Evolutionary conservation across 2,329 filamentous ascomycete species (phyloP), one percentile per base, ranked within the genome.

Genomic region (Phaeomoniella chlamydospora): DNA sequence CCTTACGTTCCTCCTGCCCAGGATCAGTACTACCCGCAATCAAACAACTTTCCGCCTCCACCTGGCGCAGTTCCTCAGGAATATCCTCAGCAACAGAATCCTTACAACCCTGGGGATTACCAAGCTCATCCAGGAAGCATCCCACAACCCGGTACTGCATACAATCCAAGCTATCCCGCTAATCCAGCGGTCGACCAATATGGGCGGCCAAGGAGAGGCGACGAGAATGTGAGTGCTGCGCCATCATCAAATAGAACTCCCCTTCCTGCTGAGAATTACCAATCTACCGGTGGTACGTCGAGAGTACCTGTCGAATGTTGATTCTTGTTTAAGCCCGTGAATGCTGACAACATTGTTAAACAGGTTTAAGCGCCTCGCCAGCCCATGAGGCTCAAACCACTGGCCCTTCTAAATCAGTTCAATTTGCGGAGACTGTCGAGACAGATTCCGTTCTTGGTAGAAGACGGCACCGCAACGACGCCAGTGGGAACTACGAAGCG

Each of bases 191-290:
- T 52, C 18, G 55, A 61, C 39, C 50, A 53, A n/a, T 63, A 62
- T 41, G 46, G 55, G 17, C 47, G 50, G 45, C 50, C 54, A 34
- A 50, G 54, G 42, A 52, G 58, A 44, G 56, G 53, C 40, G 61
- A 65, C 52, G 62, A 66, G 50, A 66, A 65, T 63, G 64, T 67
- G 61, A 66, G 63, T 65, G 52, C 53, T 53, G 50, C 49, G 45
- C 43, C 44, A 26, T n/a, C 22, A n/a, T 26, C 22, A 43, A 51
- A 48, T 43, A 48, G 48, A 48, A 45, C 46, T 50, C 51, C 49
- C 45, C 43, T 50, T 49, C 48, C 48, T 50, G 50, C 54, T 49
- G 48, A 54, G 49, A 46, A 52, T 47, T 52, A 50, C 46, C 45
- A 45, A 47, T 43, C 50, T 45, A 39, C 41, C 39, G 51, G 60